These are phyloP conservation scores for Melastoma malabathricum DNA, from an alignment of 345 rosid species.

Conservation along the genomic window DNA sequence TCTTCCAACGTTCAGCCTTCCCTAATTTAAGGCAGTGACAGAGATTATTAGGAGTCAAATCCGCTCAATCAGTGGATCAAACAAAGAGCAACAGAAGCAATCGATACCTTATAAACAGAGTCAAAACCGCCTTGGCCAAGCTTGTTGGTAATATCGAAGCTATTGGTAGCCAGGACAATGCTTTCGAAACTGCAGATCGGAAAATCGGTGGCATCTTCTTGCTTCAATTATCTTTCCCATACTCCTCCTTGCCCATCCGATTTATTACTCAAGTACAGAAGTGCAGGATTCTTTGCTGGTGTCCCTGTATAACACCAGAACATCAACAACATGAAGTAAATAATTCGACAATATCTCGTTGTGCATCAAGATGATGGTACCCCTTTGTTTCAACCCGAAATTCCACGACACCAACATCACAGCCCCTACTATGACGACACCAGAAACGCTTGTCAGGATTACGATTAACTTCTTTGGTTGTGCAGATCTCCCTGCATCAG, in stretches of 20 bases:
- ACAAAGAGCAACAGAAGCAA: background rate
- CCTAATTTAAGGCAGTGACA: conserved; percentile 16
- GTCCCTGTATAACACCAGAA: too few relatives aligned
- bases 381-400: background rate
- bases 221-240: background rate
- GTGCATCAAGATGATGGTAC: background rate
- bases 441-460: conserved; percentile 3
- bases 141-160: conserved; percentile 1
- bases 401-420: background rate
- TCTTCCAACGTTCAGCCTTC: conserved; percentile 23
- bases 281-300: background rate
- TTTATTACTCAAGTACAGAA: background rate
- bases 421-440: conserved; percentile 2
- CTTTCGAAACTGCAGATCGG: background rate
- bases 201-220: background rate
- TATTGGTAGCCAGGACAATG: conserved; percentile 1
- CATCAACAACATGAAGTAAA: too few relatives aligned
- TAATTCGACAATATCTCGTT: background rate
- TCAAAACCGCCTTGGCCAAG: conserved; percentile 12
- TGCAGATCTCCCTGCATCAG: background rate
- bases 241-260: background rate
- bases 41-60: too few relatives aligned
- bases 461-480: background rate
- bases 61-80: background rate
- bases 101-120: conserved; percentile 4